Conservation (phyloP, 2,329 filamentous ascomycete genomes). For the Alternaria sp. region DNA sequence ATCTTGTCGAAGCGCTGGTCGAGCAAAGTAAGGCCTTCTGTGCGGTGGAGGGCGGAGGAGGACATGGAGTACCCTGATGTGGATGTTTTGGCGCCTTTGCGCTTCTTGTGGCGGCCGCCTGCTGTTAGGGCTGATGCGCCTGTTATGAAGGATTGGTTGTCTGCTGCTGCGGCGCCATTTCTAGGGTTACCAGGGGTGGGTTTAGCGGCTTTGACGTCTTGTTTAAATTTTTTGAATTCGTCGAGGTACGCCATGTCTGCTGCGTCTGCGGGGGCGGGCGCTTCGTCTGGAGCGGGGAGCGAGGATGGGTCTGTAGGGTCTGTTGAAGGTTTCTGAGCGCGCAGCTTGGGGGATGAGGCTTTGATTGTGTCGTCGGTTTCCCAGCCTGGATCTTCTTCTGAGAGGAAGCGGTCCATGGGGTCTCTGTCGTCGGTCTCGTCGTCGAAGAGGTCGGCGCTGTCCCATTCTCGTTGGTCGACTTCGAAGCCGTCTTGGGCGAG, state of each 20-base stretch:
- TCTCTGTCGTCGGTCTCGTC: conserved; percentile 32
- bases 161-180: conserved; percentile 59
- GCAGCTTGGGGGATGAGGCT: conserved; percentile 56
- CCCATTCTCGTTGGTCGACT: conserved; percentile 80
- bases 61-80: conserved; percentile 91
- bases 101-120: conserved; percentile 86
- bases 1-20: conserved; percentile 92
- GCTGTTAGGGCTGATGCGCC: conserved; percentile 69
- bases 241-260: conserved; percentile 84
- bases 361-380: conserved; percentile 91
- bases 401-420: conserved; percentile 53
- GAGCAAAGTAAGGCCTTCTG: conserved; percentile 82
- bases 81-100: conserved; percentile 90
- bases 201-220: conserved; percentile 64
- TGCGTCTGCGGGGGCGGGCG: conserved; percentile 41
- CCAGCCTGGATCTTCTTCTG: conserved; percentile 80
- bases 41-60: conserved; percentile 83
- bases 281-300: conserved; percentile 43
- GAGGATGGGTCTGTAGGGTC: conserved; percentile 57
- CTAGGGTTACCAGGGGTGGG: conserved; percentile 12
- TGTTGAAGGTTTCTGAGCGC: conserved; percentile 36
- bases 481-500: conserved; percentile 74
- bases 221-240: conserved; percentile 94
- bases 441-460: conserved; percentile 60
- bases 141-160: conserved; percentile 73